phyloP scores from a whole-genome alignment of 495 filamentous ascomycete genomes.

The Aspergillus indologenus region DNA sequence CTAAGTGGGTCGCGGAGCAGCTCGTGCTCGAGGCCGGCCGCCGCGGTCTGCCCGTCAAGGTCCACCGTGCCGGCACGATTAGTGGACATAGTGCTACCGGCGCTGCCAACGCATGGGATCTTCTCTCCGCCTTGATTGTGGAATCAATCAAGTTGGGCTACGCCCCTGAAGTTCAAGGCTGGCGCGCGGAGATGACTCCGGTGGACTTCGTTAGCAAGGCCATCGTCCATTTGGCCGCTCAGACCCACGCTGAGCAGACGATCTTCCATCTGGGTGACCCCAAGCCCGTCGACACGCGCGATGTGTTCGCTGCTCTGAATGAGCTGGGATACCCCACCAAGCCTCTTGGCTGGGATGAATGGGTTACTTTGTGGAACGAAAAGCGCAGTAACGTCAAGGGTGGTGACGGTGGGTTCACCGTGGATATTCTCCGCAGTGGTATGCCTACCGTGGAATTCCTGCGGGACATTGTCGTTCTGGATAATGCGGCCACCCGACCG shows the following conservation, averaged over 20 bases:
- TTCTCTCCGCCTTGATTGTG: conserved; percentile 62
- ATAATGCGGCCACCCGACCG: conserved; percentile 55
- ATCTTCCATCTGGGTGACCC: conserved; percentile 67
- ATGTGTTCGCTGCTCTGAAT: conserved; percentile 53
- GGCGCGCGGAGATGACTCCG: conserved; percentile 70
- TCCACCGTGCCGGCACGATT: conserved; percentile 62
- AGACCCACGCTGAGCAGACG: conserved; percentile 49
- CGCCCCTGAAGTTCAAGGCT: conserved; percentile 60
- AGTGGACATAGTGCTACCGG: conserved; percentile 62
- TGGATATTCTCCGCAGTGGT: conserved; percentile 52
- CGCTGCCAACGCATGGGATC: conserved; percentile 65
- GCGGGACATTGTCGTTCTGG: conserved; percentile 56
- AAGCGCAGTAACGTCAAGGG: conserved; percentile 54
- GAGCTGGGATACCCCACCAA: conserved; percentile 63
- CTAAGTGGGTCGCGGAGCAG: conserved; percentile 67
- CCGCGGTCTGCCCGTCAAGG: conserved; percentile 57
- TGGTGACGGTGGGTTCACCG: conserved; percentile 58
- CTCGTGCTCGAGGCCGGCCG: conserved; percentile 60
- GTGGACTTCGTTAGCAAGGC: conserved; percentile 67
- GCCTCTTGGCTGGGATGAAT: conserved; percentile 57
- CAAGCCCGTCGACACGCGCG: conserved; percentile 52
- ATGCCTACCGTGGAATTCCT: conserved; percentile 65
- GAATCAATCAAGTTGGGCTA: conserved; percentile 63
- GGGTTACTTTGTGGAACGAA: conserved; percentile 60
- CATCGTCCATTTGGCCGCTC: conserved; percentile 57